A percentile compares a stretch with the other conserved stretches of the same genome.
phyloP scores from a whole-genome alignment of 768 basidiomycete species.

The Agaricus bisporus region DNA sequence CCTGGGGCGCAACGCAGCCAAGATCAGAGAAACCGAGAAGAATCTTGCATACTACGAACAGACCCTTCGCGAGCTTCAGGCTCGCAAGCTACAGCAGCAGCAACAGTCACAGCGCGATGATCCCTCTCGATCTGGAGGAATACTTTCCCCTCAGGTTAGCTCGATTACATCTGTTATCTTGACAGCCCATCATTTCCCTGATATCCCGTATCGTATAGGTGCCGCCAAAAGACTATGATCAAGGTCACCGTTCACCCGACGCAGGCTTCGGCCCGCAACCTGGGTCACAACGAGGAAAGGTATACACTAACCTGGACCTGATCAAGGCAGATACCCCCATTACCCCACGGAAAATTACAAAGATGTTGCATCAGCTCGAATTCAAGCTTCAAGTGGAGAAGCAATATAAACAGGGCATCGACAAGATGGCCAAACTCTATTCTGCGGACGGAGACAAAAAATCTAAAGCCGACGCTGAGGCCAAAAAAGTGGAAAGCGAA shows the following conservation, averaged over 20 bases:
- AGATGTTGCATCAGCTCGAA: constrained; percentile 97
- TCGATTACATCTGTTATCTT: neutral
- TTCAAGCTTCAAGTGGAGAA: constrained; percentile 98
- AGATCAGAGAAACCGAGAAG: constrained; percentile 82
- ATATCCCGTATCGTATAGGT: constrained; percentile 27
- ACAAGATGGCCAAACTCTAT: constrained; percentile 98
- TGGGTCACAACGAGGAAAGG: constrained; percentile 46
- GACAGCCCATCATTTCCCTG: constrained; percentile 2
- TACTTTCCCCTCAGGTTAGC: constrained; percentile 37
- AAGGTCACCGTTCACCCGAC: constrained; percentile 35
- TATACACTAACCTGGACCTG: constrained; percentile 83
- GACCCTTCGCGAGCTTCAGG: constrained; percentile 76
- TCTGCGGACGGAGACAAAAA: constrained; percentile 97
- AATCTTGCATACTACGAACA: constrained; percentile 85
- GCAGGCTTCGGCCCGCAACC: constrained; percentile 21
- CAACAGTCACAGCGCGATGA: constrained; percentile 51
- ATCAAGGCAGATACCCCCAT: constrained; percentile 97
- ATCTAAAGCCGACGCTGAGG: constrained; percentile 87
- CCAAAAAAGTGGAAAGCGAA: constrained; percentile 91
- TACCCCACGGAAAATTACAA: constrained; percentile 92
- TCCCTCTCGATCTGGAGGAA: constrained; percentile 46
- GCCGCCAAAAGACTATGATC: constrained; percentile 48
- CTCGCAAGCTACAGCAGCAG: constrained; percentile 47
- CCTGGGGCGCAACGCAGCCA: constrained; percentile 69
- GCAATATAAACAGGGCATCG: constrained; percentile 97